Evolutionary conservation across 345 rosid species (phyloP), one percentile per base, ranked within the genome.

Genomic region (Hibiscus mutabilis): DNA sequence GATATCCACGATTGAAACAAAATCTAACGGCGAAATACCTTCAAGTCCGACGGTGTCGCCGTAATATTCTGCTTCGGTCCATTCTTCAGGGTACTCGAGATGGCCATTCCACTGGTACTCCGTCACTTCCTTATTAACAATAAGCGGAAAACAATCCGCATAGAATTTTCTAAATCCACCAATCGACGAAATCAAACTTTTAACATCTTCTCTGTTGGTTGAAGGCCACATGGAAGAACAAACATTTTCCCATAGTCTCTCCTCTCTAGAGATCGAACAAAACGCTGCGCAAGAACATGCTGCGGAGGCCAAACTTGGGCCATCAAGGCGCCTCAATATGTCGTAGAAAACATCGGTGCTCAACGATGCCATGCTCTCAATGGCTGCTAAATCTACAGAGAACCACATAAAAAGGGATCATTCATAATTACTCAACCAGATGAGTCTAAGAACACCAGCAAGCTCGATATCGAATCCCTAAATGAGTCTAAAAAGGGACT

Each of bases 121-220:
- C 0, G 72, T 60, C 47, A 89, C 85, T 40, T 89, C 95, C 81
- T 87, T 84, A 74, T 87, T 86, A 63, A 89, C 88, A 52, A 89
- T 89, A 62, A 89, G 89, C 0, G 95, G 90, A 70, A 89, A 89
- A 75, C 95, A 89, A 68, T 89, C 91, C 0, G 90, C 84, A 72
- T 89, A 89, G 60, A 87, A 89, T 81, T 89, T 89, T 75, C 87
- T 80, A 77, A 87, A 89, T 57, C 95, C 95, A n/a, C 95, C 95
- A 40, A 87, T 82, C 0, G 82, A 82, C 6, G 81, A 74, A 75
- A 89, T 84, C 53, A 89, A 77, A 74, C 66, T 73, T 80, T 80
- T 89, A 33, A 87, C 91, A 66, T 89, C 95, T 35, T 84, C 90
- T 65, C 87, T 79, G 47, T 79, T 74, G 19, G 90, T 86, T 18